These are phyloP conservation scores for Penicillium brevicompactum DNA, from an alignment of 2,329 filamentous ascomycete genomes.

Conservation along the genomic window DNA sequence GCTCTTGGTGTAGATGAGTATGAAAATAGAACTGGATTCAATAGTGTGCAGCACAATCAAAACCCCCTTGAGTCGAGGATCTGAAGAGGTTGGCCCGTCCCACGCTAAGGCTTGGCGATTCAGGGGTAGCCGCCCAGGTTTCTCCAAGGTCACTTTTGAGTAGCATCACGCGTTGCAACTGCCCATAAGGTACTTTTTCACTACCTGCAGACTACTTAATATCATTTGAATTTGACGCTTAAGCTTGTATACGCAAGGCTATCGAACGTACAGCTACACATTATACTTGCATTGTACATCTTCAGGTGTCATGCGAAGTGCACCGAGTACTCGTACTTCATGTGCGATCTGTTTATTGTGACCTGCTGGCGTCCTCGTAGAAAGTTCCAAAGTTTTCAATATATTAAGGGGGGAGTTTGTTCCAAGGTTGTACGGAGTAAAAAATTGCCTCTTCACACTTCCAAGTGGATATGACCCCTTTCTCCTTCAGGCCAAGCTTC, in stretches of 20 bases:
- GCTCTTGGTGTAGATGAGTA: not conserved
- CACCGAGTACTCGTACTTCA: not conserved
- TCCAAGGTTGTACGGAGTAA: not conserved
- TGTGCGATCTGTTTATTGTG: not conserved
- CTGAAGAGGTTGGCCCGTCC: constrained; percentile 11
- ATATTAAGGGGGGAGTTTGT: constrained; percentile 6
- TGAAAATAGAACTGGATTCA: constrained; percentile 17
- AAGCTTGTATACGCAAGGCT: not conserved
- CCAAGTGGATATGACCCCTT: constrained; percentile 9
- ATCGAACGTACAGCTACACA: not conserved
- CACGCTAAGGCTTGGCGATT: constrained; percentile 10
- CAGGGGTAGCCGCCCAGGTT: constrained; percentile 11
- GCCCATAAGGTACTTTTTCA: not conserved
- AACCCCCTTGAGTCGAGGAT: constrained; percentile 23
- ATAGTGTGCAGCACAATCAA: constrained; percentile 12
- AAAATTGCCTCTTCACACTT: not conserved
- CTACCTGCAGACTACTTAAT: not conserved
- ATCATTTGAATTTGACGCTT: not conserved
- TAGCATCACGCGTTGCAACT: not conserved
- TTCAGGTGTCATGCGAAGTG: not conserved
- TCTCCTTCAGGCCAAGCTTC: constrained; percentile 7
- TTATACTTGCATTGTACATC: not conserved
- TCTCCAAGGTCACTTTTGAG: constrained; percentile 1
- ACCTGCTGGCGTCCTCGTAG: too few relatives aligned
- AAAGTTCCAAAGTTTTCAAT: not conserved